Evolutionary conservation across 2,329 filamentous ascomycete genomes (phyloP).

Genomic region (Apiospora arundinis): DNA sequence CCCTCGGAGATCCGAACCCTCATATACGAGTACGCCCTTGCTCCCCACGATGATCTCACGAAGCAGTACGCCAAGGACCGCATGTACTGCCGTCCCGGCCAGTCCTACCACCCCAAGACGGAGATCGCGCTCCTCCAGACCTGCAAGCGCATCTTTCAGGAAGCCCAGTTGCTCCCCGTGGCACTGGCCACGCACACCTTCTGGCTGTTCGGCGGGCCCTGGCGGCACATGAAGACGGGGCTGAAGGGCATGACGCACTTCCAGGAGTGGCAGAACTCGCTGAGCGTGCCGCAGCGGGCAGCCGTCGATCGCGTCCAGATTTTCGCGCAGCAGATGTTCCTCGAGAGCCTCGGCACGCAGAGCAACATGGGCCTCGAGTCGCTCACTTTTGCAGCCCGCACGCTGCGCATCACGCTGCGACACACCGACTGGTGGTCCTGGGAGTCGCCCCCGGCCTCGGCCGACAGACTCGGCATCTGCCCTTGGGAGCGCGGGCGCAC

Average conservation of each 20-base stretch:
- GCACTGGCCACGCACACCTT: conserved; percentile 23
- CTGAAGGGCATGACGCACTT: neutral
- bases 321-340: conserved; percentile 23
- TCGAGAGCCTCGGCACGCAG: conserved; percentile 20
- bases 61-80: conserved; percentile 22
- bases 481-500: conserved; percentile 21
- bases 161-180: conserved; percentile 23
- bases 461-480: conserved; percentile 24
- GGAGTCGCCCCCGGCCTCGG: conserved; percentile 21
- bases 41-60: conserved; percentile 15
- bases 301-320: conserved; percentile 23
- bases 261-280: conserved; percentile 17
- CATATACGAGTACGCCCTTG: conserved; percentile 24
- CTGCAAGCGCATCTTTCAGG: conserved; percentile 24
- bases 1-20: conserved; percentile 21
- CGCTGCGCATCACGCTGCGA: conserved; percentile 22
- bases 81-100: conserved; percentile 22
- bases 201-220: conserved; percentile 24
- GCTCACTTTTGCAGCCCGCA: neutral
- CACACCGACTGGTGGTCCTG: conserved; percentile 26
- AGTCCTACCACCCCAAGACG: conserved; percentile 21
- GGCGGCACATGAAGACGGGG: conserved; percentile 17
- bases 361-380: conserved; percentile 1
- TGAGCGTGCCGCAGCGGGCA: conserved; percentile 19
- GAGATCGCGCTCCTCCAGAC: conserved; percentile 21